Percentiles rank a stretch among this genome's conserved stretches.
Conservation (phyloP, 2,329 filamentous ascomycete species). For the Zasmidium cellare region DNA sequence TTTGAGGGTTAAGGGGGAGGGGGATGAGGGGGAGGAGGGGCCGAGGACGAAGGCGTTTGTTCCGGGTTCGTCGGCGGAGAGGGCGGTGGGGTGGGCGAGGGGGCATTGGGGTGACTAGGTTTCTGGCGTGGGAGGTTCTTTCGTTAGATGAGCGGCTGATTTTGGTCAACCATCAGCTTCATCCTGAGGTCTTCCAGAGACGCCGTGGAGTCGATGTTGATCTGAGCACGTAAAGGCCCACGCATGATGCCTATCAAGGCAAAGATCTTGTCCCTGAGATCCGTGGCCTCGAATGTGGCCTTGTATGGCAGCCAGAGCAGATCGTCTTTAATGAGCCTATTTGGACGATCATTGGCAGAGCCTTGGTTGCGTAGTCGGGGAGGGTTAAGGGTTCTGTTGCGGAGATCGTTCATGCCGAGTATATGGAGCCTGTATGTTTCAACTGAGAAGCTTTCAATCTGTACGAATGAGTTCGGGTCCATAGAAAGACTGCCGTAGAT, state of each 20-base stretch:
- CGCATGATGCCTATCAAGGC: neutral
- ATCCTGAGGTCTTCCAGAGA: neutral
- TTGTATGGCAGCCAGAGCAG: neutral
- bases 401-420: neutral
- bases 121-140: no score
- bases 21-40: conserved; percentile 12
- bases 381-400: neutral
- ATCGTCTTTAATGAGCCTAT: neutral
- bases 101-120: no score
- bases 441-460: neutral
- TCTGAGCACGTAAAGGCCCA: neutral
- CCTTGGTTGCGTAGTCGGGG: neutral
- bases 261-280: neutral
- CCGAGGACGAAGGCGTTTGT: conserved; percentile 13
- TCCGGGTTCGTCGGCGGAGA: conserved; percentile 13
- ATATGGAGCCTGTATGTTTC: neutral
- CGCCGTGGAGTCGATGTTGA: neutral
- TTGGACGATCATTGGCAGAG: neutral
- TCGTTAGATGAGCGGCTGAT: no score
- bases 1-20: conserved; percentile 8
- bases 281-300: neutral
- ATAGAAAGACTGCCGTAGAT: neutral
- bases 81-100: conserved; percentile 3
- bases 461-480: neutral
- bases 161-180: neutral